These are phyloP conservation scores for Phytophthora pisi DNA, from an alignment of 352 stramenopile genomes.

Conservation along the genomic window DNA sequence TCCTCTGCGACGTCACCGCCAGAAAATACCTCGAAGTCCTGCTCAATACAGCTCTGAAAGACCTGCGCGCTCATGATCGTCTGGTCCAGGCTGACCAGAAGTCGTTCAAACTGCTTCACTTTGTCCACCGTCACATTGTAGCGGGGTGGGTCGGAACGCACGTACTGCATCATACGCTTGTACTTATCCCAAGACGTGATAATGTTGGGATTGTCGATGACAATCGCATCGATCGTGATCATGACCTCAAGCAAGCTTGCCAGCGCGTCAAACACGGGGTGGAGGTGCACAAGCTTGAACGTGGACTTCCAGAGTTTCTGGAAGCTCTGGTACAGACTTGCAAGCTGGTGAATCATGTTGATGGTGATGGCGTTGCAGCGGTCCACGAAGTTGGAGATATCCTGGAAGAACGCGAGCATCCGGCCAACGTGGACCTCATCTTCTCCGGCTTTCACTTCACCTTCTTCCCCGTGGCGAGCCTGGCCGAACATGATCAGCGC, in stretches of 20 bases:
- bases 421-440: slow-evolving; percentile 86
- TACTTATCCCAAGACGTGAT: slow-evolving; percentile 89
- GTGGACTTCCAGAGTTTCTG: slow-evolving; percentile 90
- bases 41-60: slow-evolving; percentile 89
- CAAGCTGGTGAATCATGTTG: slow-evolving; percentile 92
- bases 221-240: slow-evolving; percentile 90
- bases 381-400: slow-evolving; percentile 92
- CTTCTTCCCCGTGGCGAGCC: slow-evolving; percentile 70
- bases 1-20: slow-evolving; percentile 61
- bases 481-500: slow-evolving; percentile 91
- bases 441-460: slow-evolving; percentile 70
- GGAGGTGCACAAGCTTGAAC: slow-evolving; percentile 87
- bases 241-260: slow-evolving; percentile 85
- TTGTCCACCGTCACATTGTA: slow-evolving; percentile 87
- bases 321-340: slow-evolving; percentile 86
- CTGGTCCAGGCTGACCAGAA: slow-evolving; percentile 88
- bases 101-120: slow-evolving; percentile 85
- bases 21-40: slow-evolving; percentile 88
- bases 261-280: slow-evolving; percentile 81
- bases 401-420: slow-evolving; percentile 90
- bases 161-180: slow-evolving; percentile 92
- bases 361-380: slow-evolving; percentile 88
- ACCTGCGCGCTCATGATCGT: slow-evolving; percentile 90
- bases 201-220: slow-evolving; percentile 89
- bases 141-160: slow-evolving; percentile 76